Evolutionary conservation across 495 filamentous ascomycete genomes (phyloP).

Genomic region (Pseudomonodictys pantanalensis): DNA sequence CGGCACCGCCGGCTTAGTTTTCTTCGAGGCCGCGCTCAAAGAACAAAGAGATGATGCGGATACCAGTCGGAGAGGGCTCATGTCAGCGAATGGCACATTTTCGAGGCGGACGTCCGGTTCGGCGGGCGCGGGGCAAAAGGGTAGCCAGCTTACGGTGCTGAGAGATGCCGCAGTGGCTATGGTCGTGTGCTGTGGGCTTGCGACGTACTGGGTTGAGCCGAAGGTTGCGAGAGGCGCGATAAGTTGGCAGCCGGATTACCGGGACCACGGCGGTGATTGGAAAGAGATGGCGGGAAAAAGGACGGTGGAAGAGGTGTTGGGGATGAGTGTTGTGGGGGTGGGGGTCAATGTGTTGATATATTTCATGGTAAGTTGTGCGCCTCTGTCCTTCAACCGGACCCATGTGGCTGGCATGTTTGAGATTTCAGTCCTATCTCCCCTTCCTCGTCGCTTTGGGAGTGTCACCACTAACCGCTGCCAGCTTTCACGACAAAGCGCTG

Average conservation of each 20-base stretch:
- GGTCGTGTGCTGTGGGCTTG: slow-evolving; percentile 21
- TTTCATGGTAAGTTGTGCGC: slow-evolving; percentile 19
- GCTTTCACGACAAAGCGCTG: slow-evolving; percentile 28
- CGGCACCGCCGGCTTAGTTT: slow-evolving; percentile 17
- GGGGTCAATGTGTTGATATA: slow-evolving; percentile 19
- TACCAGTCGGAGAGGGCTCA: slow-evolving; percentile 18
- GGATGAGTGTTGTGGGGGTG: slow-evolving; percentile 19
- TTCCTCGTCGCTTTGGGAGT: neutral
- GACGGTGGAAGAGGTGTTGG: slow-evolving; percentile 7
- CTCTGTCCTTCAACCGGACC: neutral
- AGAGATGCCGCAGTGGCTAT: slow-evolving; percentile 26
- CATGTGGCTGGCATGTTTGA: neutral
- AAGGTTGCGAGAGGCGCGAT: slow-evolving; percentile 23
- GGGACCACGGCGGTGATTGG: slow-evolving; percentile 16
- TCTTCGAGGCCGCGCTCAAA: slow-evolving; percentile 30
- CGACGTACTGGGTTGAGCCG: slow-evolving; percentile 31
- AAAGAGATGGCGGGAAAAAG: slow-evolving; percentile 12
- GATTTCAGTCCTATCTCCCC: neutral
- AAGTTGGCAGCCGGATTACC: slow-evolving; percentile 22
- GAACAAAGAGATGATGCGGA: slow-evolving; percentile 16
- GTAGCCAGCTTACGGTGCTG: slow-evolving; percentile 21
- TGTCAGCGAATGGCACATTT: slow-evolving; percentile 34
- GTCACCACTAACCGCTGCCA: slow-evolving; percentile 5
- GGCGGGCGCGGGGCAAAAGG: slow-evolving; percentile 12
- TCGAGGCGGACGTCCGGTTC: slow-evolving; percentile 20